A percentile compares a stretch with the other conserved stretches of the same genome.
These are phyloP conservation scores for Umbelopsis sp. DNA, from an alignment of 192 early-diverging fungal genomes.

Conservation along the genomic window DNA sequence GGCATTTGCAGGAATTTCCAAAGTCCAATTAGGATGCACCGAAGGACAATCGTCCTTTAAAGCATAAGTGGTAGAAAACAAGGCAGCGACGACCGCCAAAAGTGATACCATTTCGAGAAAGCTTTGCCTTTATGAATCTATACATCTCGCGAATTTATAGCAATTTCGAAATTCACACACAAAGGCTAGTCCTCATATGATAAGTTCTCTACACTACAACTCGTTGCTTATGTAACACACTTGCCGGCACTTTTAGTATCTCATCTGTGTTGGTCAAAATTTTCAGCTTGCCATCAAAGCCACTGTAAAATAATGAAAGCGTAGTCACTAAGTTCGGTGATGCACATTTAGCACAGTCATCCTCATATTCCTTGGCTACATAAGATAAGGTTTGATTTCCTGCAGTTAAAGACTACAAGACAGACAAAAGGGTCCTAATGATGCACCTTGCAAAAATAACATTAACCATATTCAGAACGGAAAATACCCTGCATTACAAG, in stretches of 20 bases:
- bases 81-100: neutral
- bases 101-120: neutral
- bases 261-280: neutral
- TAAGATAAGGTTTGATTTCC: too few relatives aligned
- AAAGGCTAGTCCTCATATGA: constrained; percentile 1
- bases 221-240: constrained; percentile 1
- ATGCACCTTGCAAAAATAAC: too few relatives aligned
- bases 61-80: neutral
- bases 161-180: neutral
- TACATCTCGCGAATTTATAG: neutral
- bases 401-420: too few relatives aligned
- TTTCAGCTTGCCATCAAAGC: neutral
- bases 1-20: constrained; percentile 1
- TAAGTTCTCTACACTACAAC: neutral
- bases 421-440: too few relatives aligned
- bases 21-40: constrained; percentile 2
- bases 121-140: neutral
- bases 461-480: too few relatives aligned
- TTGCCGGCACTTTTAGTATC: neutral
- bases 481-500: too few relatives aligned
- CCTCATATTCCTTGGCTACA: too few relatives aligned
- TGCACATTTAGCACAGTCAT: too few relatives aligned
- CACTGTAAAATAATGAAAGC: too few relatives aligned
- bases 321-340: too few relatives aligned
- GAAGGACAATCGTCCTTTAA: neutral